phyloP scores from a whole-genome alignment of 177 flowering plant genomes.

The Vitis hybrid region DNA sequence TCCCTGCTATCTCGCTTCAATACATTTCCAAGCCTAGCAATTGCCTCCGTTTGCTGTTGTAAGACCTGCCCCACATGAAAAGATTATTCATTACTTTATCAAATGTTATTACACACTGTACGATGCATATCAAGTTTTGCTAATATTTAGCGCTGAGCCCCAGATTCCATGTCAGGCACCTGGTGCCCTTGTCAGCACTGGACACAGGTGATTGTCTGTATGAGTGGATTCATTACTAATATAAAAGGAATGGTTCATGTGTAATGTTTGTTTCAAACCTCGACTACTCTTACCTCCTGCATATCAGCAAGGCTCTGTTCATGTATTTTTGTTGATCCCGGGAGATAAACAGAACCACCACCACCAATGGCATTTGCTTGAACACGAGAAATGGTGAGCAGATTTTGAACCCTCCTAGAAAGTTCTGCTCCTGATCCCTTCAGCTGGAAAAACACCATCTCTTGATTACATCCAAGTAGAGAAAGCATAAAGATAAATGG shows the following conservation, averaged over 20 bases:
- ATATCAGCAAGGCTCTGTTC: constrained; percentile 87
- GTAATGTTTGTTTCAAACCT: not conserved
- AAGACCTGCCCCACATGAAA: constrained; percentile 52
- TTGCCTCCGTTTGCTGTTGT: constrained; percentile 94
- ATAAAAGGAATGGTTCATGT: no score
- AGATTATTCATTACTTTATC: not conserved
- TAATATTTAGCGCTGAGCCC: not conserved
- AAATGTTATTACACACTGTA: no score
- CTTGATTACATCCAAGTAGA: not conserved
- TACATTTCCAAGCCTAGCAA: constrained; percentile 86
- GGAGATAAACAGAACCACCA: constrained; percentile 66
- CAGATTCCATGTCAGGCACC: no score
- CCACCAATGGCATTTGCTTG: constrained; percentile 66
- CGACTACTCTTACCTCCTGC: constrained; percentile 75
- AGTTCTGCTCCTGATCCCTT: constrained; percentile 97
- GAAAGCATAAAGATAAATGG: not conserved
- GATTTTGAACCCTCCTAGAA: constrained; percentile 86
- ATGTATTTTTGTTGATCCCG: constrained; percentile 86
- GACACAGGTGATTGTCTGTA: no score
- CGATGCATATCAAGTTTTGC: not conserved
- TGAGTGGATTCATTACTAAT: no score
- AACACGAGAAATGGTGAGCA: constrained; percentile 71
- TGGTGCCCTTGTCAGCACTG: no score
- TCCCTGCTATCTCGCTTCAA: constrained; percentile 85
- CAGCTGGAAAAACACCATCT: constrained; percentile 43